phyloP scores from a whole-genome alignment of 2,329 filamentous ascomycete species.

The Fusarium chlamydosporum region DNA sequence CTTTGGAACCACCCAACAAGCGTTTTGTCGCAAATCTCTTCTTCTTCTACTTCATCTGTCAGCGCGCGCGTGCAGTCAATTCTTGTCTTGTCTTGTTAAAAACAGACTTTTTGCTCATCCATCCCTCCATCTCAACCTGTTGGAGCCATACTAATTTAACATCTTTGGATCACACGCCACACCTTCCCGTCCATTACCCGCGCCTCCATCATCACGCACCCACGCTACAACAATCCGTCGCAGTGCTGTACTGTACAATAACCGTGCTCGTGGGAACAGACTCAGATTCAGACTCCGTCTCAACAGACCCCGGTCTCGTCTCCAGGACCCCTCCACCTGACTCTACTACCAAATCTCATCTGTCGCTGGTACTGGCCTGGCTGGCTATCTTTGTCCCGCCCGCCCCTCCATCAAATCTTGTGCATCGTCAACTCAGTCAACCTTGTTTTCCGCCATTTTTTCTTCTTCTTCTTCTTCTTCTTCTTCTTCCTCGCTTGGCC shows the following conservation, averaged over 20 bases:
- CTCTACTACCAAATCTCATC: slow-evolving; percentile 43
- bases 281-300: slow-evolving; percentile 19
- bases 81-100: slow-evolving; percentile 7
- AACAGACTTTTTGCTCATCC: slow-evolving; percentile 14
- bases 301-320: slow-evolving; percentile 43
- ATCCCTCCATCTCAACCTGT: slow-evolving; percentile 31
- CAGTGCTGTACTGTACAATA: slow-evolving; percentile 27
- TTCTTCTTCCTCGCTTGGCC: slow-evolving; percentile 30
- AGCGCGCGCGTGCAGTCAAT: slow-evolving; percentile 20
- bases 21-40: slow-evolving; percentile 30
- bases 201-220: slow-evolving; percentile 44
- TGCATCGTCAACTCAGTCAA: slow-evolving; percentile 40
- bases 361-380: slow-evolving; percentile 24
- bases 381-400: slow-evolving; percentile 34
- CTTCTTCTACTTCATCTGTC: slow-evolving; percentile 16
- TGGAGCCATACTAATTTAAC: slow-evolving; percentile 46
- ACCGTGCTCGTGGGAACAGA: slow-evolving; percentile 40
- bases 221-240: slow-evolving; percentile 23
- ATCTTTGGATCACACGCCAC: slow-evolving; percentile 46
- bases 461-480: slow-evolving; percentile 17
- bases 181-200: slow-evolving; percentile 46
- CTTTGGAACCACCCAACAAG: slow-evolving; percentile 27
- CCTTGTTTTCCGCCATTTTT: slow-evolving; percentile 40
- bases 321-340: slow-evolving; percentile 46
- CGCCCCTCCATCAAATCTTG: slow-evolving; percentile 47